Base-by-base conservation (phyloP, 164 flowering plant species). In the Nymphaea thermarum region DNA sequence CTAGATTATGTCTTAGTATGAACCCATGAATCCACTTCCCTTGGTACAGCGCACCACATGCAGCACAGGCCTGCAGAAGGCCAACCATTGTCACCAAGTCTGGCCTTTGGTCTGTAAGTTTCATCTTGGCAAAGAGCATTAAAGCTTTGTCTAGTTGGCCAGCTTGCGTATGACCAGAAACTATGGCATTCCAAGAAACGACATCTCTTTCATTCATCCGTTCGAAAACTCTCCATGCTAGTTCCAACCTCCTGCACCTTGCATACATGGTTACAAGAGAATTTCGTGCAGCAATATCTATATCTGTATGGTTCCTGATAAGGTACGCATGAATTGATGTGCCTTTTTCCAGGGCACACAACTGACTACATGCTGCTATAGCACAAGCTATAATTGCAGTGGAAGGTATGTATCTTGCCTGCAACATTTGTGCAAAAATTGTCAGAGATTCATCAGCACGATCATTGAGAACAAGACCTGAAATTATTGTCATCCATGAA, bases 141-240 rank as follows among this genome's bases (percentile, higher is more conserved):
- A 92, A 71, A 3, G 88, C 93, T 64, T 82, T 65, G 16, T 44
- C 64, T 60, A 87, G 71, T 64, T 81, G 62, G 57, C 95, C 93
- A 67, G 77, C 80, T 65, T 86, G 84, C 42, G 91, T 84, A 72
- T 78, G 74, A 41, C 84, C 93, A 43, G 81, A 71, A 64, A 93
- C 80, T 6, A 88, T 77, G 3, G 91, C 87, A 80, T 88, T 93
- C 98, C 98, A 90, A 17, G 96, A 83, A 65, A 93, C 91, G 71
- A 84, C 76, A 69, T 90, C 86, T 66, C 78, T 84, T 57, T 80
- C 67, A 2, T 7, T 44, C 84, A 86, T 90, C 74, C 71, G 72
- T 44, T 85, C 72, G 72, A 91, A 93, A 60, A 88, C 78, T 64
- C 71, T 71, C 68, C 66, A 75, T 71, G 91, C 80, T 66, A 76